phyloP scores from a whole-genome alignment of 1,284 basidiomycete species.

The Moesziomyces antarcticus region DNA sequence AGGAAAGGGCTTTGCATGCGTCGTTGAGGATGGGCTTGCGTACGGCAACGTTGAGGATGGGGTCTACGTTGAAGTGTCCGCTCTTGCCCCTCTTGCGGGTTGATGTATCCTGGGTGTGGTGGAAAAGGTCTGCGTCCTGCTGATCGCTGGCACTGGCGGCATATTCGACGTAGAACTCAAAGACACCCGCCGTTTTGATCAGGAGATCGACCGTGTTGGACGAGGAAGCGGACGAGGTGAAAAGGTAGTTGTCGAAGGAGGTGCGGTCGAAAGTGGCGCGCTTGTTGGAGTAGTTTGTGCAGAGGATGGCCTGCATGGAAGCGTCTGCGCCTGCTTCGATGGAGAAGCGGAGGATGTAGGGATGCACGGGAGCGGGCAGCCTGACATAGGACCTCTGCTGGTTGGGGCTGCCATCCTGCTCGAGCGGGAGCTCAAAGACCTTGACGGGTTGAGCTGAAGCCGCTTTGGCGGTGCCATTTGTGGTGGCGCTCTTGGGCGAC shows the following conservation, averaged over 20 bases:
- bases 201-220: constrained; percentile 49
- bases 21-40: constrained; percentile 49
- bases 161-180: constrained; percentile 64
- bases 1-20: constrained; percentile 21
- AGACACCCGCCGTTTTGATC: constrained; percentile 54
- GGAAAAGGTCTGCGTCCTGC: constrained; percentile 18
- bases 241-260: constrained; percentile 74
- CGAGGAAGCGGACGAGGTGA: constrained; percentile 24
- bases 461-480: constrained; percentile 19
- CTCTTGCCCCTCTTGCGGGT: constrained; percentile 44
- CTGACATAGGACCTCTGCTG: constrained; percentile 55
- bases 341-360: constrained; percentile 58
- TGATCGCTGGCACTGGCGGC: constrained; percentile 33
- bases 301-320: constrained; percentile 50
- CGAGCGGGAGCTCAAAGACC: constrained; percentile 55
- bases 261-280: constrained; percentile 80
- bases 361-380: constrained; percentile 54
- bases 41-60: constrained; percentile 47
- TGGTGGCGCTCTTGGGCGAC: constrained; percentile 26
- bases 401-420: constrained; percentile 59
- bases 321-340: constrained; percentile 56
- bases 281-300: constrained; percentile 68
- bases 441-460: constrained; percentile 26
- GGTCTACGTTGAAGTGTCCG: constrained; percentile 63
- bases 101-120: constrained; percentile 9